Percentiles rank a stretch among this genome's conserved stretches.
These are phyloP conservation scores for Balakata baccata DNA, from an alignment of 345 rosid species.

Conservation along the genomic window DNA sequence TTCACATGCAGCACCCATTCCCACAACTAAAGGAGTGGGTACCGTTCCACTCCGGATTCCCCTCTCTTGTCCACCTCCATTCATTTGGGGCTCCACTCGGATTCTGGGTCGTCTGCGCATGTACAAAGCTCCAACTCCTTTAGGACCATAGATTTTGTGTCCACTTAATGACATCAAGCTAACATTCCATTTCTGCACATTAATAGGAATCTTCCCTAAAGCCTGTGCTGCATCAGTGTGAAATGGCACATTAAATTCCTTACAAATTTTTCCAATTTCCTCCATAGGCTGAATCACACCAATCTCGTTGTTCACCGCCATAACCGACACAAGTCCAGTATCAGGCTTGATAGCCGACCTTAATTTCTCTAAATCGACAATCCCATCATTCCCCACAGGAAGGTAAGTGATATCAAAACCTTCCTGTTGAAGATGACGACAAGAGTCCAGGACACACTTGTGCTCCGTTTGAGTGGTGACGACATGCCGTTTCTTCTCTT, in stretches of 20 bases:
- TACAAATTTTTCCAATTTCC: slow-evolving; percentile 80
- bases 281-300: slow-evolving; percentile 94
- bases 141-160: slow-evolving; percentile 87
- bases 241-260: slow-evolving; percentile 71
- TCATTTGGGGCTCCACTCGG: slow-evolving; percentile 84
- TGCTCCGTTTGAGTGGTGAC: slow-evolving; percentile 96
- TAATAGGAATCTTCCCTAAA: slow-evolving; percentile 82
- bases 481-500: slow-evolving; percentile 82
- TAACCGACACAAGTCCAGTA: slow-evolving; percentile 78
- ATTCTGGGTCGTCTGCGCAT: slow-evolving; percentile 80
- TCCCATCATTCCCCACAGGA: slow-evolving; percentile 68
- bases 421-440: slow-evolving; percentile 93
- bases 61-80: slow-evolving; percentile 99
- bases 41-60: slow-evolving; percentile 93
- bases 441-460: slow-evolving; percentile 89
- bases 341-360: slow-evolving; percentile 64
- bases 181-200: slow-evolving; percentile 87
- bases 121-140: slow-evolving; percentile 91
- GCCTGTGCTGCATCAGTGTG: slow-evolving; percentile 97
- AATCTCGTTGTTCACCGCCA: slow-evolving; percentile 97
- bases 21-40: slow-evolving; percentile 78
- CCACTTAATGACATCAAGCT: slow-evolving; percentile 93
- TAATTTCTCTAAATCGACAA: slow-evolving; percentile 65
- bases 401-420: slow-evolving; percentile 90
- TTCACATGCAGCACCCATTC: slow-evolving; percentile 90